Conservation (phyloP, 345 rosid genomes). For the Arabis hirsuta region DNA sequence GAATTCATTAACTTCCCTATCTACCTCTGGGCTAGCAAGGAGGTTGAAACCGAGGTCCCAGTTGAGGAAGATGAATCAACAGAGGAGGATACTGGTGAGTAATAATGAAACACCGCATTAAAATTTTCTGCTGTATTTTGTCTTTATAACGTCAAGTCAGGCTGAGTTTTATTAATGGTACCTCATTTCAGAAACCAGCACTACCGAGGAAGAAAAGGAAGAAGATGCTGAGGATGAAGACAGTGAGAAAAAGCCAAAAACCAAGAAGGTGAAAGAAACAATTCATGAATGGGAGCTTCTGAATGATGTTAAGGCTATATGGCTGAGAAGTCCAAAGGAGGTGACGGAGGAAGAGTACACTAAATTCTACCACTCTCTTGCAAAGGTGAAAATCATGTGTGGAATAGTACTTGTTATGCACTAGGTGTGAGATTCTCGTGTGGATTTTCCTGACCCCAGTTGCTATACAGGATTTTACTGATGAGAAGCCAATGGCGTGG, state of each 20-base stretch:
- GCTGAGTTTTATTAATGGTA: conserved; percentile 40
- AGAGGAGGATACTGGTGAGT: conserved; percentile 76
- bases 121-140: conserved; percentile 8
- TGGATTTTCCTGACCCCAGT: conserved; percentile 33
- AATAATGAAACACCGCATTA: conserved; percentile 3
- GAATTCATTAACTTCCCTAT: conserved; percentile 99
- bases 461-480: conserved; percentile 71
- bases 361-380: conserved; percentile 83
- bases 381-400: conserved; percentile 62
- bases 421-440: conserved; percentile 7
- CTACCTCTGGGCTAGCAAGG: conserved; percentile 89
- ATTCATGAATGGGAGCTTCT: conserved; percentile 87
- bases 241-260: conserved; percentile 74
- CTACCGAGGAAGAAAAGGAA: conserved; percentile 72
- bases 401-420: not conserved
- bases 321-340: conserved; percentile 95
- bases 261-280: conserved; percentile 84
- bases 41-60: conserved; percentile 89
- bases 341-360: conserved; percentile 93
- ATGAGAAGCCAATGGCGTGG: conserved; percentile 90
- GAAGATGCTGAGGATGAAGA: conserved; percentile 75
- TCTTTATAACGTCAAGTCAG: conserved; percentile 13
- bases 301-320: conserved; percentile 97
- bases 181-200: conserved; percentile 50
- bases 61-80: conserved; percentile 83